Percentiles rank a stretch among this genome's conserved stretches.
These are phyloP conservation scores for Amoebophrya sp. DNA, from an alignment of 169 alveolate species.

Conservation along the genomic window DNA sequence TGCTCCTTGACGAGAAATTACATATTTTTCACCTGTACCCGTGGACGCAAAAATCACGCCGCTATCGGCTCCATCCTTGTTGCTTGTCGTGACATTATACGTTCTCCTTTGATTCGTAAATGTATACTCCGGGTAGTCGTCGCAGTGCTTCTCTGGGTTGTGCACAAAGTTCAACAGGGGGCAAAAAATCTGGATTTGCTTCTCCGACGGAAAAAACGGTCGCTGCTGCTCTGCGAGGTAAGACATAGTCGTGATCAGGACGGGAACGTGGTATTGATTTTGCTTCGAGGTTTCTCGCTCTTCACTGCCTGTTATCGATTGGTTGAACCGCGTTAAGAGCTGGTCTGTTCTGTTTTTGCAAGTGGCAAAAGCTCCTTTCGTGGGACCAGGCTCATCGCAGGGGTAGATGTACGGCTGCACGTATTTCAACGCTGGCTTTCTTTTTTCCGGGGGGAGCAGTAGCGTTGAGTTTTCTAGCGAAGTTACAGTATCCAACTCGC, in stretches of 20 bases:
- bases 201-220: not conserved
- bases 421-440: not conserved
- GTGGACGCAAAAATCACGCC: not conserved
- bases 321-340: not conserved
- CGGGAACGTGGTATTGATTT: not conserved
- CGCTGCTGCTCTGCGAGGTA: not conserved
- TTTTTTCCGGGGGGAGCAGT: not conserved
- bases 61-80: not conserved
- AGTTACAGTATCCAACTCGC: not conserved
- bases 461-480: not conserved
- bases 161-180: constrained; percentile 18
- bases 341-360: not conserved
- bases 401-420: constrained; percentile 21
- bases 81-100: not conserved
- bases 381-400: not conserved
- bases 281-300: not conserved
- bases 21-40: too few relatives aligned
- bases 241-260: not conserved
- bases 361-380: not conserved
- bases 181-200: not conserved
- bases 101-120: not conserved
- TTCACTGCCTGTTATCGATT: not conserved
- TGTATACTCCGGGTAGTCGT: constrained; percentile 4
- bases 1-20: too few relatives aligned
- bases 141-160: constrained; percentile 19